Evolutionary conservation across 371 early-diverging fungal genomes (phyloP).

Genomic region (Mucor saturninus): DNA sequence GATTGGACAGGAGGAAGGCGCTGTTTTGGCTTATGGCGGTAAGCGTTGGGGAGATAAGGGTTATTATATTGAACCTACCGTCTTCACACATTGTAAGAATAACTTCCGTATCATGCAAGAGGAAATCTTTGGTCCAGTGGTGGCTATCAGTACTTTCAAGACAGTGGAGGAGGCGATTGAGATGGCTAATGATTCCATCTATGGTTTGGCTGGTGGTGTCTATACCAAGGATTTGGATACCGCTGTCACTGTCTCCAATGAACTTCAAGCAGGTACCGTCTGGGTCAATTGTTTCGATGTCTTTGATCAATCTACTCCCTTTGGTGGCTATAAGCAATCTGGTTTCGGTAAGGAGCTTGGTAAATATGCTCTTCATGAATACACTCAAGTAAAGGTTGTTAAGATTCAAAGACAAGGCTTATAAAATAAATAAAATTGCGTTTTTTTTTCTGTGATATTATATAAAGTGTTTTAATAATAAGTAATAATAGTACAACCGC

Average conservation of each 20-base stretch:
- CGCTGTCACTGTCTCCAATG: slow-evolving; percentile 65
- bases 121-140: slow-evolving; percentile 93
- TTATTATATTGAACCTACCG: slow-evolving; percentile 80
- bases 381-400: slow-evolving; percentile 69
- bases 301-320: slow-evolving; percentile 66
- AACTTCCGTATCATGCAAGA: slow-evolving; percentile 71
- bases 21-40: slow-evolving; percentile 69
- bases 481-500: no score
- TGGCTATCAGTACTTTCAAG: slow-evolving; percentile 75
- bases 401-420: slow-evolving; percentile 40
- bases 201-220: slow-evolving; percentile 87
- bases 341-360: slow-evolving; percentile 85
- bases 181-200: slow-evolving; percentile 74
- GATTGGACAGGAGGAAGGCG: slow-evolving; percentile 61
- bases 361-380: slow-evolving; percentile 70
- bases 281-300: slow-evolving; percentile 58
- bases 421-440: slow-evolving; percentile 3
- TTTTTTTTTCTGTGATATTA: no score
- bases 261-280: slow-evolving; percentile 78
- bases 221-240: slow-evolving; percentile 70
- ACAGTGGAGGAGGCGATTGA: slow-evolving; percentile 78
- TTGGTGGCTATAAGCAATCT: slow-evolving; percentile 87
- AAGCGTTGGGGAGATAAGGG: slow-evolving; percentile 68
- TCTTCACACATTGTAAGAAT: slow-evolving; percentile 73
- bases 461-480: no score